Conservation (phyloP, 345 rosid genomes). For the Pelargonium nanum region DNA sequence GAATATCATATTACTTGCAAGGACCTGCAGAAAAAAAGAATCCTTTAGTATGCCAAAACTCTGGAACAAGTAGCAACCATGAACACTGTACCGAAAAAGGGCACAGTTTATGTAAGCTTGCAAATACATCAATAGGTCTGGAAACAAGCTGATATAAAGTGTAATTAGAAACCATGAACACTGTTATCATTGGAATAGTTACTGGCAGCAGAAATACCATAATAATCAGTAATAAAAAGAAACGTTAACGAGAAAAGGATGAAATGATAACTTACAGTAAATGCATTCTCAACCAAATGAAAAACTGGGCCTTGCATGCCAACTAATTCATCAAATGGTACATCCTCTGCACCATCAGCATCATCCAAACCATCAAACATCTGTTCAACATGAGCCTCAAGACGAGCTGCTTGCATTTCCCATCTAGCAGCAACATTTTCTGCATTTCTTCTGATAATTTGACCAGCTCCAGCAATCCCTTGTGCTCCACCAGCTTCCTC, state of each 20-base stretch:
- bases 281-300: conserved; percentile 98
- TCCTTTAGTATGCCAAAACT: neutral
- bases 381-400: conserved; percentile 98
- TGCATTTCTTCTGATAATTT: conserved; percentile 66
- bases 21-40: conserved; percentile 54
- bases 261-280: conserved; percentile 62
- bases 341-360: conserved; percentile 99
- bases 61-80: neutral
- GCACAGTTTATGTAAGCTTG: no score
- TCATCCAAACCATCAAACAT: conserved; percentile 98
- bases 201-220: no score
- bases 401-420: conserved; percentile 99
- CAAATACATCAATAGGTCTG: no score
- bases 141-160: no score
- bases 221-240: neutral
- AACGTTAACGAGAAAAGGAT: conserved; percentile 2
- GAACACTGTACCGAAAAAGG: no score
- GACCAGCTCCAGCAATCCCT: conserved; percentile 76
- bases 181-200: no score
- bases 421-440: conserved; percentile 95
- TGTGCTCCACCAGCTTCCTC: conserved; percentile 75
- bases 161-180: no score
- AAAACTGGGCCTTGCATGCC: conserved; percentile 99
- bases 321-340: conserved; percentile 97
- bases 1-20: conserved; percentile 98